phyloP scores from a whole-genome alignment of 2,329 filamentous ascomycete genomes.

The Apiospora sp. region DNA sequence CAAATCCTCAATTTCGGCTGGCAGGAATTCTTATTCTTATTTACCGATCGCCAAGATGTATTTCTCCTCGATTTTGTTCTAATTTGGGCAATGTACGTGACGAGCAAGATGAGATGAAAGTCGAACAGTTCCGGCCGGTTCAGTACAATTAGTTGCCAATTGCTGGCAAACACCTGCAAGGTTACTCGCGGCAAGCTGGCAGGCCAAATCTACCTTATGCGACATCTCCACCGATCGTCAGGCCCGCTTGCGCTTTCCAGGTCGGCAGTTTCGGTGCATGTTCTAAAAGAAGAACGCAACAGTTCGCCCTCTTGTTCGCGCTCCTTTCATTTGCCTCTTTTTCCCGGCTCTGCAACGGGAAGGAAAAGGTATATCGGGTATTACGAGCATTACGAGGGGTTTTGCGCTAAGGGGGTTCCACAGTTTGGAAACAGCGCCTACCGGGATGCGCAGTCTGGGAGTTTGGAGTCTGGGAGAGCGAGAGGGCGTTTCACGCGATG shows the following conservation, averaged over 20 bases:
- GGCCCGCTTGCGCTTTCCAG: slow-evolving; percentile 2
- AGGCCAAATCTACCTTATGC: neutral
- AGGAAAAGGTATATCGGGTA: neutral
- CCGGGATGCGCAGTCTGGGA: slow-evolving; percentile 4
- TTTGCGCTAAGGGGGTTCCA: neutral
- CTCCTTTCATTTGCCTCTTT: slow-evolving; percentile 15
- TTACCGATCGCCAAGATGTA: neutral
- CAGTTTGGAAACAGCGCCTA: slow-evolving; percentile 14
- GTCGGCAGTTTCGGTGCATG: slow-evolving; percentile 12
- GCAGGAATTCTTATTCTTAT: slow-evolving; percentile 17
- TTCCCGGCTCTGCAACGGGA: neutral
- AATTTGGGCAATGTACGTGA: neutral
- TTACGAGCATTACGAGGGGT: neutral
- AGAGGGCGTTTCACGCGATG: slow-evolving; percentile 9
- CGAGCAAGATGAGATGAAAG: slow-evolving; percentile 4
- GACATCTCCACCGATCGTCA: neutral
- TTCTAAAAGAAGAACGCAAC: slow-evolving; percentile 16
- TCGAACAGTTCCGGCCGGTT: neutral
- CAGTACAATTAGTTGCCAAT: neutral
- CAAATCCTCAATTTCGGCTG: neutral
- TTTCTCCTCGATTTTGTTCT: neutral
- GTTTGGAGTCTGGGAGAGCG: neutral
- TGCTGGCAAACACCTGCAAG: neutral
- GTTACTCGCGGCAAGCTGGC: neutral
- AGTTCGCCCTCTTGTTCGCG: neutral